Percentiles rank a stretch among this genome's conserved stretches.
Conservation (phyloP, 1,139 yeast genomes). For the Candida tetrigidarum region DNA sequence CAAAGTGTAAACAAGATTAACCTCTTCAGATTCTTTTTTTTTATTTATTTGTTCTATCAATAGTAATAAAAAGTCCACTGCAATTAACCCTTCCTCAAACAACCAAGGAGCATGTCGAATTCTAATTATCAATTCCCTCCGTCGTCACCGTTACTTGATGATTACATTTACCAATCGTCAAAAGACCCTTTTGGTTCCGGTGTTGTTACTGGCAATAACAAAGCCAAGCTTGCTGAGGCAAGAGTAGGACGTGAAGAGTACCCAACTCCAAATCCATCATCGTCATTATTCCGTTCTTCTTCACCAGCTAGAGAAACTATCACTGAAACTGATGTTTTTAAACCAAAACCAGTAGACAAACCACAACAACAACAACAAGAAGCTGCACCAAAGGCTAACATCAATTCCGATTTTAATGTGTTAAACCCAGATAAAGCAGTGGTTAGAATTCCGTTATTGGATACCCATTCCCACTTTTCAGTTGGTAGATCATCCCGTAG, state of each 20-base stretch:
- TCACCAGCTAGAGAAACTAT: conserved; percentile 33
- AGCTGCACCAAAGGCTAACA: conserved; percentile 15
- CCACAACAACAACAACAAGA: background rate
- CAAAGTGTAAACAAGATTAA: conserved; percentile 2
- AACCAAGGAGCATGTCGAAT: conserved; percentile 11
- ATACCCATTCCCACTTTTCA: conserved; percentile 26
- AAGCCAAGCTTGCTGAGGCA: conserved; percentile 5
- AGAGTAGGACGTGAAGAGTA: conserved; percentile 30
- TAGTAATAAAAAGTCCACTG: no score
- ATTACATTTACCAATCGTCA: conserved; percentile 9
- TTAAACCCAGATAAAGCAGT: conserved; percentile 44
- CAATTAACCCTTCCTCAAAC: background rate
- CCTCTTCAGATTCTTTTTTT: background rate
- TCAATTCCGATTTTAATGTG: conserved; percentile 41
- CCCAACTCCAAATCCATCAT: conserved; percentile 63
- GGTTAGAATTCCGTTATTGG: conserved; percentile 38
- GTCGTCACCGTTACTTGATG: conserved; percentile 59
- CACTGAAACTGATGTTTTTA: conserved; percentile 1
- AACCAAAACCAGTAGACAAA: conserved; percentile 1
- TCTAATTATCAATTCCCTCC: conserved; percentile 53
- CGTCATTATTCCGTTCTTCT: conserved; percentile 51
- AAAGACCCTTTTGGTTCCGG: conserved; percentile 28
- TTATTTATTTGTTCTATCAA: background rate
- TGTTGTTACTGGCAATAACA: conserved; percentile 5
- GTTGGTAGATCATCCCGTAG: conserved; percentile 72